Conservation (phyloP, 805 yeast species). For the Tetrapisispora pingtungensis region DNA sequence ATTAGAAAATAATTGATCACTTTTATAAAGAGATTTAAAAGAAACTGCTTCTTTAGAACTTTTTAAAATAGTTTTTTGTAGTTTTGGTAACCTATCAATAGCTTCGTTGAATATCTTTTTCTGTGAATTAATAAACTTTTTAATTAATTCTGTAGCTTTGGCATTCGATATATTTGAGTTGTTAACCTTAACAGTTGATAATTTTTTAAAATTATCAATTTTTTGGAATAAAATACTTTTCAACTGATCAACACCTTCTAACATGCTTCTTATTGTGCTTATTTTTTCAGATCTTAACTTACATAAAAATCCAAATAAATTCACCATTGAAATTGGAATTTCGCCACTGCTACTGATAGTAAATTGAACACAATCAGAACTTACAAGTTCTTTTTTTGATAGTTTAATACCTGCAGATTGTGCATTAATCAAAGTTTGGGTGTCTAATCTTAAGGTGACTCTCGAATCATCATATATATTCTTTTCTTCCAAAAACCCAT, state of each 20-base stretch:
- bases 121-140: constrained; percentile 41
- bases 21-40: constrained; percentile 47
- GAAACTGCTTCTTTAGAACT: constrained; percentile 33
- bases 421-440: constrained; percentile 23
- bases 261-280: constrained; percentile 42
- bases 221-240: constrained; percentile 44
- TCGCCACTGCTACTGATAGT: constrained; percentile 27
- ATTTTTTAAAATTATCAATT: constrained; percentile 30
- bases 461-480: constrained; percentile 52
- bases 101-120: constrained; percentile 36
- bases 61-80: constrained; percentile 36
- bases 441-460: constrained; percentile 47
- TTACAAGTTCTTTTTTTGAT: neutral
- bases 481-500: constrained; percentile 60
- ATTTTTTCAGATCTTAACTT: constrained; percentile 39
- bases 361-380: constrained; percentile 32
- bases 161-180: constrained; percentile 18
- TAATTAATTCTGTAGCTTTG: constrained; percentile 28
- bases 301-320: constrained; percentile 46
- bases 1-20: constrained; percentile 43
- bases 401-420: constrained; percentile 32
- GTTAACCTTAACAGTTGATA: constrained; percentile 20
- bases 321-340: constrained; percentile 38
- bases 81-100: constrained; percentile 29
- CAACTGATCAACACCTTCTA: constrained; percentile 53